These are phyloP conservation scores for Magnaporthiopsis poae DNA, from an alignment of 2,329 filamentous ascomycete species.

Conservation along the genomic window DNA sequence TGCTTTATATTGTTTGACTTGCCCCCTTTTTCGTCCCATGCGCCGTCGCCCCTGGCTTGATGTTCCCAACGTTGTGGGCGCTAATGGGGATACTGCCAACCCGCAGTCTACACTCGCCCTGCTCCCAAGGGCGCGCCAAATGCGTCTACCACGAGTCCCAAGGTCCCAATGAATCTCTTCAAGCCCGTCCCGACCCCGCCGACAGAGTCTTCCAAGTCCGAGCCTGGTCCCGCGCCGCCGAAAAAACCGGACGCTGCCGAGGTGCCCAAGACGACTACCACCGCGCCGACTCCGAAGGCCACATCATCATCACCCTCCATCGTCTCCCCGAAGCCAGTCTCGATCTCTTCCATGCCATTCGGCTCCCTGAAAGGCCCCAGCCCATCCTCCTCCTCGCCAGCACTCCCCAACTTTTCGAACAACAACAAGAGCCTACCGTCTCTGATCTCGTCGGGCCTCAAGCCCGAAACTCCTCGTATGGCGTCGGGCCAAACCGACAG, in stretches of 20 bases:
- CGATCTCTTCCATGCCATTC: slow-evolving; percentile 30
- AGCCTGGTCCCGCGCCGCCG: slow-evolving; percentile 9
- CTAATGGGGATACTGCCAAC: neutral
- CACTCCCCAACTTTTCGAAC: slow-evolving; percentile 3
- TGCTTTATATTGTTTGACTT: neutral
- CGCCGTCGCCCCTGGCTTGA: neutral
- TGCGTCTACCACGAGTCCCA: slow-evolving; percentile 1
- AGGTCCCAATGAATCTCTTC: slow-evolving; percentile 7
- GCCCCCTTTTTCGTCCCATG: neutral
- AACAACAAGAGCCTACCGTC: slow-evolving; percentile 20
- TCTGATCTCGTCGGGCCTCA: slow-evolving; percentile 21
- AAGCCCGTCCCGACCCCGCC: slow-evolving; percentile 3
- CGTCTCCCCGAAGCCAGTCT: slow-evolving; percentile 15
- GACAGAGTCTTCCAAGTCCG: slow-evolving; percentile 16
- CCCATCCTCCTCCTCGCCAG: slow-evolving; percentile 18
- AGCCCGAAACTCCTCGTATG: slow-evolving; percentile 21
- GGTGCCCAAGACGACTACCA: slow-evolving; percentile 2
- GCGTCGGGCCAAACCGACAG: slow-evolving; percentile 42
- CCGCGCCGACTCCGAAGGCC: slow-evolving; percentile 18
- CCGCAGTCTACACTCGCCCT: slow-evolving; percentile 51
- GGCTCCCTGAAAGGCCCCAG: slow-evolving; percentile 28
- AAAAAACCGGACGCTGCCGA: neutral
- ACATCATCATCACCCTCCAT: slow-evolving; percentile 20
- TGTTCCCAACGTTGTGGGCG: neutral
- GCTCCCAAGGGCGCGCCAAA: slow-evolving; percentile 32